phyloP scores from a whole-genome alignment of 495 filamentous ascomycete species.

The Chaetomium cochliodes region DNA sequence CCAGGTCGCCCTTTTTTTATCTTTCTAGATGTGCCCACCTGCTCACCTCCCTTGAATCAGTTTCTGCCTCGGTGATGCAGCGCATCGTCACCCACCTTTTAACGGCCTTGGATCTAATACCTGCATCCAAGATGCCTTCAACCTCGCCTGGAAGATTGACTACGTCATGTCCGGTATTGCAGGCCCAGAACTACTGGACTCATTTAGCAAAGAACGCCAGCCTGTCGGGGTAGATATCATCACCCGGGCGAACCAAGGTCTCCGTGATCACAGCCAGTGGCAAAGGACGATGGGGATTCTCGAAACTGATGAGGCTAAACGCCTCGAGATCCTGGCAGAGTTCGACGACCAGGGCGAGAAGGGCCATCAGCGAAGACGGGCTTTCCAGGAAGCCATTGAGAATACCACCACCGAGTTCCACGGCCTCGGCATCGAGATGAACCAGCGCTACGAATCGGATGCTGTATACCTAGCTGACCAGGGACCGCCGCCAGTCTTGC shows the following conservation, averaged over 20 bases:
- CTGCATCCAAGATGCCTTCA: conserved; percentile 51
- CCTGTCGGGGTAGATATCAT: conserved; percentile 44
- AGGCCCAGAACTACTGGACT: conserved; percentile 30
- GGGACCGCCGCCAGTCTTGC: conserved; percentile 19
- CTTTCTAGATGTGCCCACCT: too few relatives aligned
- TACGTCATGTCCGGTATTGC: conserved; percentile 42
- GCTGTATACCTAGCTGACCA: conserved; percentile 34
- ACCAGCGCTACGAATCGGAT: conserved; percentile 40
- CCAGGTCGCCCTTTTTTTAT: too few relatives aligned
- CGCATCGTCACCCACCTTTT: conserved; percentile 49
- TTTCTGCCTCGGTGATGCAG: conserved; percentile 50
- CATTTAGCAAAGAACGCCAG: conserved; percentile 43
- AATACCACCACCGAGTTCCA: conserved; percentile 38
- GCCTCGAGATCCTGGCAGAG: conserved; percentile 30
- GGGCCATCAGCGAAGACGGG: conserved; percentile 25
- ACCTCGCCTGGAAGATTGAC: conserved; percentile 52
- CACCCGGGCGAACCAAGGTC: conserved; percentile 41
- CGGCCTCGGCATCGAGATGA: conserved; percentile 44
- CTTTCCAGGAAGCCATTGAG: conserved; percentile 36
- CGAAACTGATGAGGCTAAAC: conserved; percentile 31
- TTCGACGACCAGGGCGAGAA: conserved; percentile 33
- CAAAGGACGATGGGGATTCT: conserved; percentile 39
- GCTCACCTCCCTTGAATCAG: conserved; percentile 10
- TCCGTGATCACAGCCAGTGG: conserved; percentile 38
- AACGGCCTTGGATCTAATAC: conserved; percentile 52